Evolutionary conservation across 202 grass and related monocot genomes (phyloP), one percentile per base, ranked within the genome.

Genomic region (Dendrocalamus latiflorus): DNA sequence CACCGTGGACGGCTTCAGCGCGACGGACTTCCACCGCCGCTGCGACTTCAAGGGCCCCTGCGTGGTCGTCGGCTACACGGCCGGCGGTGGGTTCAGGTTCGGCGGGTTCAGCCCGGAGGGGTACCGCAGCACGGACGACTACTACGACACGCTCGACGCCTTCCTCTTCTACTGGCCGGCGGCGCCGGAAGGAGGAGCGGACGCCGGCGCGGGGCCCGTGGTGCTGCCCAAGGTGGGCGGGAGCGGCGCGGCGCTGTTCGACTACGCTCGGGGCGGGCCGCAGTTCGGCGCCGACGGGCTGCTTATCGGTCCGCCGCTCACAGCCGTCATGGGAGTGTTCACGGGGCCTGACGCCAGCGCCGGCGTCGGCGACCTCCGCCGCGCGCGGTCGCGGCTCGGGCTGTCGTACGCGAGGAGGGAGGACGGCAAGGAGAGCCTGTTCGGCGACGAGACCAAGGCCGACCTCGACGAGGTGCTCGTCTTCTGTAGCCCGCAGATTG

Each of bases 1-100:
- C 47, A 89, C 90, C 28, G 47, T 90, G 6, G 94, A 97, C 67
- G 94, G 94, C 21, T 97, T 94, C 81, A 70, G 81, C 62, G 92
- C 92, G 9, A 79, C 78, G 21, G 86, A 94, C 81, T 97, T 97
- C 87, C 92, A 94, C 86, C 77, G 79, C 61, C 70, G 84, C 42
- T 88, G 82, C 70, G 94, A 97, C 84, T 97, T 94, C 92, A 93
- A 97, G 78, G 94, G 94, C 12, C 94, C 94, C 15, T 97, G 94
- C 78, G 88, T 97, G 51, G 74, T 97, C 56, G 66, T 97, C 41
- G 92, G 88, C 68, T 70, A 76, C 86, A 87, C 90, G 15, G 30
- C 8, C 54, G 72, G 38, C 8, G 67, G 73, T 61, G 9, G 64
- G 15, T 66, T 93, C 86, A 79, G 70, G 70, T 97, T 97, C 45